Conservation (phyloP, 805 yeast genomes). For the Candida boidinii region DNA sequence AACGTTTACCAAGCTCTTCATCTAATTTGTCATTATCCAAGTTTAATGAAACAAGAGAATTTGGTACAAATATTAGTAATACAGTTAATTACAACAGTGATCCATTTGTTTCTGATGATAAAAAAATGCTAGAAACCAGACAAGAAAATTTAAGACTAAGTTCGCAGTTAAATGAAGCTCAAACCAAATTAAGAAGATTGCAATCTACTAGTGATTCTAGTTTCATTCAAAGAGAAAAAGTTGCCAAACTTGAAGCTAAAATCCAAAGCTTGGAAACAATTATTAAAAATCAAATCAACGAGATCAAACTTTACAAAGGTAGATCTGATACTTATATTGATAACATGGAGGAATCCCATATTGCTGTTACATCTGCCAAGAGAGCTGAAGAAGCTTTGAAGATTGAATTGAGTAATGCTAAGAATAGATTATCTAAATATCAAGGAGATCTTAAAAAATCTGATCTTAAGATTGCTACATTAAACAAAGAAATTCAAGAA, state of each 20-base stretch:
- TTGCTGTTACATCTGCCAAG: slow-evolving; percentile 54
- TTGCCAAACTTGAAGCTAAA: slow-evolving; percentile 42
- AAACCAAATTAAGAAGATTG: slow-evolving; percentile 23
- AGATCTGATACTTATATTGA: slow-evolving; percentile 68
- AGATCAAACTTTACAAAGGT: slow-evolving; percentile 52
- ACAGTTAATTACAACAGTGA: slow-evolving; percentile 9
- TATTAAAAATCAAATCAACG: slow-evolving; percentile 44
- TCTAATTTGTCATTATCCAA: too few relatives aligned
- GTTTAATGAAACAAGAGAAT: too few relatives aligned
- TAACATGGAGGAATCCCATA: slow-evolving; percentile 73
- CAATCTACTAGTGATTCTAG: slow-evolving; percentile 18
- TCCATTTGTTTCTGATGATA: slow-evolving; percentile 10
- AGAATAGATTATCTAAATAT: slow-evolving; percentile 34
- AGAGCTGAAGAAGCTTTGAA: slow-evolving; percentile 49
- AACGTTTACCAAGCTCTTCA: too few relatives aligned
- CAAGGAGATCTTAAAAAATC: slow-evolving; percentile 46
- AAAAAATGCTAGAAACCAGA: slow-evolving; percentile 17
- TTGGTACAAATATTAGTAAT: too few relatives aligned
- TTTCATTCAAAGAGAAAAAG: slow-evolving; percentile 25
- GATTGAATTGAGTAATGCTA: slow-evolving; percentile 45
- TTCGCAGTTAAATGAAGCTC: slow-evolving; percentile 25
- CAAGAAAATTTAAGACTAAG: slow-evolving; percentile 26
- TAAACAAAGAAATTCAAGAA: slow-evolving; percentile 40
- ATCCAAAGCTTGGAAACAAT: slow-evolving; percentile 49
- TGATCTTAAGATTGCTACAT: slow-evolving; percentile 43